Base-by-base conservation (phyloP, 2,329 filamentous ascomycete genomes). In the Microcyclospora pomicola region DNA sequence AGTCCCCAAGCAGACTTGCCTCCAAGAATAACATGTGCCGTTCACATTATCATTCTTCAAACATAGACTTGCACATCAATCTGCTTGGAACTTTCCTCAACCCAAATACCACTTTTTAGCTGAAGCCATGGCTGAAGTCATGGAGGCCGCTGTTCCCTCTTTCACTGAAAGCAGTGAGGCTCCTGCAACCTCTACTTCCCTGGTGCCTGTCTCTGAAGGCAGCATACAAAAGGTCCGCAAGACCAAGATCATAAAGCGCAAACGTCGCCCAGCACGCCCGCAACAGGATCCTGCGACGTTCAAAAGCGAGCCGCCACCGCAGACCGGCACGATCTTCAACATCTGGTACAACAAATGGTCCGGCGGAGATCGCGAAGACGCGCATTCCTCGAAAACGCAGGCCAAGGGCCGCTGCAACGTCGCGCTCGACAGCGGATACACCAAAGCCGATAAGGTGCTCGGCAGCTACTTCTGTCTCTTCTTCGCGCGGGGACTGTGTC, bases 301-400 rank as follows among this genome's bases (percentile, higher is more conserved):
- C 63, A 83, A 81, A 51, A 80, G 80, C 27, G 85, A 94, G 51
- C 81, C 83, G 3, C 85, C 87, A 12, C 82, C 84, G 1, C 87
- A 96, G 54, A 96, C 88, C 0, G 91, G 91, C 37, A 93, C 84
- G 0, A 85, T 87, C 41, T 98, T 91, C 71, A 98, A 98, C 62
- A 92, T 93, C 54, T 94, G 86, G 87, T 94, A 95, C 65, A 95
- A 94, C 67, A 96, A 95, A 63, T 96, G 88, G 87, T 82, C 80
- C 1, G 91, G 91, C 48, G 91, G 91, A 54, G 91, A 98, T 62
- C 76, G 86, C 43, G 88, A 96, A 56, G 86, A 92, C 66, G 85
- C 87, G 51, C 86, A 88, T 54, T 72, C 86, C 3, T 84, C 81
- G 28, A 80, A 95, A 56, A 82, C 79, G 15, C 74, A 79, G 11